These are phyloP conservation scores for Lecanicillium sp. DNA, from an alignment of 2,329 filamentous ascomycete genomes.

Conservation along the genomic window DNA sequence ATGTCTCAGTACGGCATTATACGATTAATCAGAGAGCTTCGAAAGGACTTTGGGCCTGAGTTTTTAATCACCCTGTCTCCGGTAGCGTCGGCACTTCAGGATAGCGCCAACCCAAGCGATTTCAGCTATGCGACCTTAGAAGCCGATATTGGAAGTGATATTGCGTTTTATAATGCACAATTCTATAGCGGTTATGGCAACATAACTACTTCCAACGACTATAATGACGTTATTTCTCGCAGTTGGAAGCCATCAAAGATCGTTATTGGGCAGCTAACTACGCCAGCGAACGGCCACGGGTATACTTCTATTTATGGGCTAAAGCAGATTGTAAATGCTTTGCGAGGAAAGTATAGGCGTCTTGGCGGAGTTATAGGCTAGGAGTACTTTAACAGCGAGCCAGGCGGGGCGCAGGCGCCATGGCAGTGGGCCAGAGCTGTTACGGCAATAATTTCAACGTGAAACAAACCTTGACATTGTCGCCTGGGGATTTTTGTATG, in stretches of 20 bases:
- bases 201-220: constrained; percentile 30
- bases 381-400: constrained; percentile 78
- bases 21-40: constrained; percentile 55
- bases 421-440: constrained; percentile 65
- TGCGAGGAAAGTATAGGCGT: constrained; percentile 42
- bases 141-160: constrained; percentile 47
- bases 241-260: constrained; percentile 66
- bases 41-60: constrained; percentile 53
- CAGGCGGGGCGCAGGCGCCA: constrained; percentile 47
- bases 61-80: constrained; percentile 75
- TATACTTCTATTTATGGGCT: constrained; percentile 36
- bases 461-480: too few species aligned
- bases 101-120: constrained; percentile 57
- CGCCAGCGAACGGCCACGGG: constrained; percentile 54
- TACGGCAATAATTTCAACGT: too few species aligned
- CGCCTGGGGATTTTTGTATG: too few species aligned
- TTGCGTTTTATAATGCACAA: constrained; percentile 78
- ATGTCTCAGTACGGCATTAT: constrained; percentile 58
- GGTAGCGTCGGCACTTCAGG: constrained; percentile 60
- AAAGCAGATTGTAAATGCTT: constrained; percentile 26
- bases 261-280: constrained; percentile 70
- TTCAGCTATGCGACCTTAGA: constrained; percentile 71
- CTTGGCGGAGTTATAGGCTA: constrained; percentile 85
- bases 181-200: constrained; percentile 82
- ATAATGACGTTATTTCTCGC: constrained; percentile 36